Base-by-base conservation (phyloP, 192 early-diverging fungal species). In the Chytriomyces sp. region DNA sequence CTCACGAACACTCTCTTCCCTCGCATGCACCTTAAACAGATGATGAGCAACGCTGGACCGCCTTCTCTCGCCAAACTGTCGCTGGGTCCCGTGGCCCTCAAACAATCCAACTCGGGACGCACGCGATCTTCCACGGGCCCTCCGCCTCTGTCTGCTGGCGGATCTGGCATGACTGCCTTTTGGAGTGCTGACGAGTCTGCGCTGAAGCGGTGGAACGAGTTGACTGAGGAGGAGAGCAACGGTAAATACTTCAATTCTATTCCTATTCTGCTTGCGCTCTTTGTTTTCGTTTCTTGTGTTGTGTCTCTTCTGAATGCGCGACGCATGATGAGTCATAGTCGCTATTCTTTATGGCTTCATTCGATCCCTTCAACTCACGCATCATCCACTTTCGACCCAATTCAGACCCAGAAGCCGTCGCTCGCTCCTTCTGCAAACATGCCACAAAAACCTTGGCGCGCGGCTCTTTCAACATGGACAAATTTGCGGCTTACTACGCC, bases 401-500 rank as follows among this genome's bases (percentile, higher is more conserved):
- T 81, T 35, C 76, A 92, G 95, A 95, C 71, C 81, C 86, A 0
- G 88, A 88, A 11, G 81, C 86, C 9, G 91, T 98, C 81, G 90
- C 95, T 83, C 87, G 90, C 82, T 92, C 93, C 28, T 96, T 99
- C 81, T 89, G 96, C 50, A 88, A 90, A 79, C 97, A 99, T 80
- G 90, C 93, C 64, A 92, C 92, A 18, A 93, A 95, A 44, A 99
- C 96, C 5, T 85, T 99, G 76, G 92, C 96, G 76, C 91, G 95
- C 77, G 92, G 90, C 75, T 89, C 92, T 1, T 92, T 88, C 81
- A 96, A 95, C 84, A 92, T 98, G 87, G 96, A 99, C 79, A 91
- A 95, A 67, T 92, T 94, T 76, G 90, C 92, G 64, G 93, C 94
- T 35, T 99, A 99, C 85, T 93, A 96, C 78, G 93, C 96, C 44